Conservation (phyloP, 2,329 filamentous ascomycete species). For the Sordariomycetes sp. region DNA sequence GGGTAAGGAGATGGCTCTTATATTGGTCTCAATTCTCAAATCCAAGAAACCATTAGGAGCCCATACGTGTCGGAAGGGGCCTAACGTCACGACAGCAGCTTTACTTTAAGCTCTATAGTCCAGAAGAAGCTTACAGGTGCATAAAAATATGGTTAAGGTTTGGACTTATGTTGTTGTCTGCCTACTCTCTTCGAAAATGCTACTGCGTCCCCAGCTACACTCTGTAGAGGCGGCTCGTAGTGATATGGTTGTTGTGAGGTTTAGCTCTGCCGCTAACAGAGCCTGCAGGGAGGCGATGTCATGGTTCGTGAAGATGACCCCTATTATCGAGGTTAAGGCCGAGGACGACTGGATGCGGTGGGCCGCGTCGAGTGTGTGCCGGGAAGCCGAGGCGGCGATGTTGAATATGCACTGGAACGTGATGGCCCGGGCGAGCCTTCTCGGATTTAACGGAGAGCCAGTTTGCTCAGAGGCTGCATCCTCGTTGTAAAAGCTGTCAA, state of each 20-base stretch:
- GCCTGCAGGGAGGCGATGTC: slow-evolving; percentile 36
- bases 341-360: slow-evolving; percentile 24
- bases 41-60: too few relatives aligned
- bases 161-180: too few relatives aligned
- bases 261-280: slow-evolving; percentile 34
- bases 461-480: slow-evolving; percentile 1
- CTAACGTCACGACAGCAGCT: too few relatives aligned
- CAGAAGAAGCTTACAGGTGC: too few relatives aligned
- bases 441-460: slow-evolving; percentile 7
- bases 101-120: too few relatives aligned
- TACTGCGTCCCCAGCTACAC: too few relatives aligned
- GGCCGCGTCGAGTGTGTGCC: slow-evolving; percentile 16
- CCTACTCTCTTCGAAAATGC: too few relatives aligned
- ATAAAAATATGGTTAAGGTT: too few relatives aligned
- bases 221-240: slow-evolving; percentile 35
- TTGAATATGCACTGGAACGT: slow-evolving; percentile 41
- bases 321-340: slow-evolving; percentile 24
- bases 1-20: too few relatives aligned
- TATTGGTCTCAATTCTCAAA: too few relatives aligned
- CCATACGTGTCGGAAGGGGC: too few relatives aligned
- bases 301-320: slow-evolving; percentile 24
- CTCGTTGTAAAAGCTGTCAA: slow-evolving; percentile 27
- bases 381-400: slow-evolving; percentile 23
- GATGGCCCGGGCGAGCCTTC: slow-evolving; percentile 19
- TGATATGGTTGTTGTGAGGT: slow-evolving; percentile 34